Conservation (phyloP, 768 basidiomycete species). For the Cystofilobasidium capitatum region DNA sequence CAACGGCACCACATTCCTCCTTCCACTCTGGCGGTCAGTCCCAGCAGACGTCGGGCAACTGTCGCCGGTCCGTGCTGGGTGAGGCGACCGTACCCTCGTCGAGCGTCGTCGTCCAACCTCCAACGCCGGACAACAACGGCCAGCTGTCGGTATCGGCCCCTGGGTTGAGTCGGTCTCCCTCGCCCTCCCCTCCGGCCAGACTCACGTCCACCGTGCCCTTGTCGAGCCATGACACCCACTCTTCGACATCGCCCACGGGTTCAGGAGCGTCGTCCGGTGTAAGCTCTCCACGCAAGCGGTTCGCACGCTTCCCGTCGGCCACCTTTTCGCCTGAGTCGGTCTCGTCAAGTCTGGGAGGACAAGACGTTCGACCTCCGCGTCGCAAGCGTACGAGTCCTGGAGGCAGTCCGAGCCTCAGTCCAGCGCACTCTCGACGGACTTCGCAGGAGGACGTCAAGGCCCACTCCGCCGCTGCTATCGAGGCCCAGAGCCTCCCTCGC, state of each 20-base stretch:
- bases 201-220: background rate
- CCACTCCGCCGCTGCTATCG: background rate
- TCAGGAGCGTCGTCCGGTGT: too few species aligned
- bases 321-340: background rate
- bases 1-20: background rate
- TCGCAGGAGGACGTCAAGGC: conserved; percentile 1
- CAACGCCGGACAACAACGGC: conserved; percentile 2
- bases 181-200: background rate
- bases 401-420: background rate
- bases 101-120: conserved; percentile 5
- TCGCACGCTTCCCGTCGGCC: background rate
- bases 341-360: conserved; percentile 2
- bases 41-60: background rate
- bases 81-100: background rate
- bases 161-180: background rate
- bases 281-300: too few species aligned
- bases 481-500: background rate
- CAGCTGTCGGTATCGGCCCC: background rate
- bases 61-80: background rate
- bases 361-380: conserved; percentile 19
- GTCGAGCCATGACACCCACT: background rate
- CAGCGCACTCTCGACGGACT: background rate
- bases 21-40: background rate
- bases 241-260: too few species aligned
- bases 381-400: background rate